Conservation (phyloP, 2,329 filamentous ascomycete species). For the Fusarium paranaense region DNA sequence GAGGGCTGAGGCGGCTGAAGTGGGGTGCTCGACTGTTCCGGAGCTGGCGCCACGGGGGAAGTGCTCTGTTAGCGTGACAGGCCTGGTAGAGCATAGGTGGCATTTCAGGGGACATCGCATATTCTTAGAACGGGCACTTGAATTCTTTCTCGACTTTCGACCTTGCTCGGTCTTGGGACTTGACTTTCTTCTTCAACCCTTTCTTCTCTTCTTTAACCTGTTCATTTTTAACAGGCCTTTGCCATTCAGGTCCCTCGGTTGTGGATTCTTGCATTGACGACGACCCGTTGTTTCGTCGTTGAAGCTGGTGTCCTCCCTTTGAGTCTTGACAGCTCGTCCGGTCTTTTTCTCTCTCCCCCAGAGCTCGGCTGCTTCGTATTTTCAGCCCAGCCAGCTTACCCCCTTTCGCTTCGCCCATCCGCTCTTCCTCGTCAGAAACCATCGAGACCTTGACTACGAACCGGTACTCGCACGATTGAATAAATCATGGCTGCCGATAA, state of each 20-base stretch:
- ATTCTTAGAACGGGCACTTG: slow-evolving; percentile 38
- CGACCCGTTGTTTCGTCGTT: slow-evolving; percentile 37
- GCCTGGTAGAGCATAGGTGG: slow-evolving; percentile 46
- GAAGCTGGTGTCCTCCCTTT: slow-evolving; percentile 42
- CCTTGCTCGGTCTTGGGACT: slow-evolving; percentile 30
- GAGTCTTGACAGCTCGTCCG: slow-evolving; percentile 53
- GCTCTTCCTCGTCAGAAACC: slow-evolving; percentile 15
- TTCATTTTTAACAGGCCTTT: slow-evolving; percentile 28
- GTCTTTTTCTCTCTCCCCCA: slow-evolving; percentile 42
- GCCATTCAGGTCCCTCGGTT: slow-evolving; percentile 30
- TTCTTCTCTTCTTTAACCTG: slow-evolving; percentile 37
- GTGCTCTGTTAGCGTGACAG: slow-evolving; percentile 17
- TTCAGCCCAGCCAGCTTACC: slow-evolving; percentile 11
- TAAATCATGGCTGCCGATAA: slow-evolving; percentile 65
- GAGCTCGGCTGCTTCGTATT: slow-evolving; percentile 32
- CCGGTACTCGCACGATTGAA: slow-evolving; percentile 29
- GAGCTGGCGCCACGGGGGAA: slow-evolving; percentile 2
- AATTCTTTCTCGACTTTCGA: slow-evolving; percentile 34
- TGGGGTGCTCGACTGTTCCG: slow-evolving; percentile 40
- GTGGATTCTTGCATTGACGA: slow-evolving; percentile 40
- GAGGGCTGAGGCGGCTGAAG: slow-evolving; percentile 32
- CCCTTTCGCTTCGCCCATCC: slow-evolving; percentile 32
- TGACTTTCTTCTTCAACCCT: slow-evolving; percentile 37
- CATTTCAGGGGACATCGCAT: slow-evolving; percentile 47
- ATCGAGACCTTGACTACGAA: slow-evolving; percentile 4